Evolutionary conservation across 179 eudicot species (phyloP), one percentile per base, ranked within the genome.

Genomic region (Beta lomatogona): DNA sequence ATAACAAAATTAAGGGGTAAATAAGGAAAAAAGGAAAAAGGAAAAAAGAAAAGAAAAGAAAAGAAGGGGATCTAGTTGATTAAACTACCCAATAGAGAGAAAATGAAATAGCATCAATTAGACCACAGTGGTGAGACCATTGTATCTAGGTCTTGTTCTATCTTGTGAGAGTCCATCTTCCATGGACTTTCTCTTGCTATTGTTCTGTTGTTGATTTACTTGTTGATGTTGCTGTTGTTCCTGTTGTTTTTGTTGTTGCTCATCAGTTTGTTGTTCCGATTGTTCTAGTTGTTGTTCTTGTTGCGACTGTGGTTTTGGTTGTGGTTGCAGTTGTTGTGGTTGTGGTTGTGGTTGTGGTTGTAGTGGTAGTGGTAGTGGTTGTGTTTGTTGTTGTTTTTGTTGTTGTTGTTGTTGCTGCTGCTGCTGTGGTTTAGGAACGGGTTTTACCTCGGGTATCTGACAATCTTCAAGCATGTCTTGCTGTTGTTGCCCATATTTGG

Each of bases 101-200:
- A 70, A 65, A 73, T 50, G 55, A 53, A 86, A n/a, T 9, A 64
- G 52, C 16, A 53, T 66, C 55, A 64, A 65, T 87, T 75, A 90
- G 79, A 87, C 85, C 70, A 91, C 89, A 69, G 90, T 82, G 21
- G 91, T 80, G 16, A 91, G 86, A 75, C 88, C 94, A 87, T 77
- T 87, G 87, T 86, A 93, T 91, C 94, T 92, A 18, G 90, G 93
- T 79, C 93, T 88, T 78, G 92, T 89, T 87, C 93, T 93, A 44
- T 93, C 93, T 57, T 89, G 91, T 78, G 96, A 88, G 12, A 88
- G 86, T 78, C 87, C 93, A 76, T 91, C 97, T 68, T 94, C 98
- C 65, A 91, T 75, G 60, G 91, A 79, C 82, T 92, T 91, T 80
- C 97, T 89, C 85, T 92, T 94, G 83, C 82, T 90, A 41, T 79